Evolutionary conservation across 1,139 yeast species (phyloP), one percentile per base, ranked within the genome.

Genomic region (Waltiozyma sp.): DNA sequence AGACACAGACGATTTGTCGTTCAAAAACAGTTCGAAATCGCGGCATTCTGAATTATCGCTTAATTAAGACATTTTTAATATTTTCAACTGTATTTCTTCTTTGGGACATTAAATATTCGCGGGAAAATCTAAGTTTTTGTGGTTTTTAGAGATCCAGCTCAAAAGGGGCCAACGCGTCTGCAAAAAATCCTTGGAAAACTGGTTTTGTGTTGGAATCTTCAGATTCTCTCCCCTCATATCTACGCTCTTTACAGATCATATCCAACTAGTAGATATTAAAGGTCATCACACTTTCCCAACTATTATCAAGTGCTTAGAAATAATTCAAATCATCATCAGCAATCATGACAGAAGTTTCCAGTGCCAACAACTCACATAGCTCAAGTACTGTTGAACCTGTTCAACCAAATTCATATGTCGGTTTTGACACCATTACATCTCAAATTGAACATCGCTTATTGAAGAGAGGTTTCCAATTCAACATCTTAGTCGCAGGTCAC

Each of bases 381-480:
- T 43, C 52, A 9, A 28, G 45, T 39, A 33, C 49, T 8, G 43
- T 44, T 9, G 48, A 41, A 33, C 46, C 48, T 19, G 42, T 61
- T 16, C 64, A 63, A 41, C 80, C 80, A 31, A 55, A 66, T 19
- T 62, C 69, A 38, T 87, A 87, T 61, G 97, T 89, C 50, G 98
- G 98, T 41, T 91, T 91, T 61, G 97, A 91, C 65, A 83, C 96
- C 52, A 89, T 91, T 65, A 91, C 98, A 44, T 76, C 85, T 38
- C 98, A 91, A 67, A 91, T 91, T 59, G 96, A 91, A 64, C 87
- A 84, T 63, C 78, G 96, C 53, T 71, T 91, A 55, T 72, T 91
- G 64, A 89, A 87, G 62, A 76, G 93, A 56, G 98, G 98, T 11
- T 91, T 91, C 66, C 94, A 87, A 61, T 85, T 91, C 67, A 91